Evolutionary conservation across 2,329 filamentous ascomycete genomes (phyloP).

Genomic region (Ustulina deusta): DNA sequence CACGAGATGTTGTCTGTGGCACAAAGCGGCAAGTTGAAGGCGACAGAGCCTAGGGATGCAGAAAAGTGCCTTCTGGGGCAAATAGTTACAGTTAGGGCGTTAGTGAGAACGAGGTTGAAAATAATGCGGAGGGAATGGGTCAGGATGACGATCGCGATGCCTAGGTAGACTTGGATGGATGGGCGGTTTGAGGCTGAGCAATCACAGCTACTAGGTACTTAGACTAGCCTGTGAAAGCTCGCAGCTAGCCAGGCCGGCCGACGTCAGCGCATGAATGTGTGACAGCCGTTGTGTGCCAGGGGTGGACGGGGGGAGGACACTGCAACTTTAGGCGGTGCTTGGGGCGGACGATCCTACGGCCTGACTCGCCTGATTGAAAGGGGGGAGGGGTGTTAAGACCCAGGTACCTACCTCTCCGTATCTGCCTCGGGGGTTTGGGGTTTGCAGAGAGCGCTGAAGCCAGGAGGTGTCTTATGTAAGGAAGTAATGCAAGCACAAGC

Average conservation of each 20-base stretch:
- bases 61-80: slow-evolving; percentile 5
- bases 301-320: slow-evolving; percentile 5
- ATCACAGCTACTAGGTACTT: slow-evolving; percentile 51
- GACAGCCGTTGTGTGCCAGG: slow-evolving; percentile 39
- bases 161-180: slow-evolving; percentile 37
- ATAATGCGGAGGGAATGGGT: slow-evolving; percentile 34
- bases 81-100: slow-evolving; percentile 10
- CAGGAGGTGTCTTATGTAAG: too few species aligned
- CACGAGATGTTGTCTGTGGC: slow-evolving; percentile 24
- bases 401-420: neutral
- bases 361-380: slow-evolving; percentile 36
- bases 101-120: slow-evolving; percentile 23
- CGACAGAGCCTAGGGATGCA: slow-evolving; percentile 18
- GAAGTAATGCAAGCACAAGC: too few species aligned
- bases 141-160: slow-evolving; percentile 36
- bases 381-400: slow-evolving; percentile 14
- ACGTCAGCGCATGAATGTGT: slow-evolving; percentile 63
- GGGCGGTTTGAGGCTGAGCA: slow-evolving; percentile 49
- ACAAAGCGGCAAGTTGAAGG: slow-evolving; percentile 10
- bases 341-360: slow-evolving; percentile 41
- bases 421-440: slow-evolving; percentile 14
- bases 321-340: slow-evolving; percentile 15
- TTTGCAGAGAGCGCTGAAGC: slow-evolving; percentile 2
- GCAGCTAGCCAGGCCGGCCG: slow-evolving; percentile 57
- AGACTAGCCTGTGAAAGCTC: slow-evolving; percentile 52